Evolutionary conservation across 2,329 filamentous ascomycete species (phyloP).

Genomic region (Lasiodiplodia hormozganensis): DNA sequence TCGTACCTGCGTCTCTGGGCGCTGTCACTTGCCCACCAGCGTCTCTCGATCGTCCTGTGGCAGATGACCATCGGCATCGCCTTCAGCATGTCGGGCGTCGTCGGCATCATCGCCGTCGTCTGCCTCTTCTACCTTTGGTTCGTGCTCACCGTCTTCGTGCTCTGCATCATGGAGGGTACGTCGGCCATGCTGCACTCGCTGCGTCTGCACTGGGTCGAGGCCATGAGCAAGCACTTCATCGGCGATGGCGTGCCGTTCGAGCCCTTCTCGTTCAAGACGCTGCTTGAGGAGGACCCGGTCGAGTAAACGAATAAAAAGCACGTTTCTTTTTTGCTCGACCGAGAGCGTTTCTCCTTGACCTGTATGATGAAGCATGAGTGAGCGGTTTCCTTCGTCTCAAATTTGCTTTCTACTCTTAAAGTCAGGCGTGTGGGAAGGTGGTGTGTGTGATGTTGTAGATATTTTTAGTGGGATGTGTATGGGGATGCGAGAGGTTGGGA

Average conservation of each 20-base stretch:
- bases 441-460: neutral
- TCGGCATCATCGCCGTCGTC: conserved; percentile 82
- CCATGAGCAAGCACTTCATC: conserved; percentile 96
- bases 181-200: conserved; percentile 94
- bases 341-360: neutral
- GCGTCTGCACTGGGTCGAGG: conserved; percentile 94
- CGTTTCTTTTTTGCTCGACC: neutral
- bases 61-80: conserved; percentile 88
- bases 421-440: neutral
- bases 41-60: conserved; percentile 96
- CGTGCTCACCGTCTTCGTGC: conserved; percentile 76
- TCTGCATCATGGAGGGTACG: conserved; percentile 95
- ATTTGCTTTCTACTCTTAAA: neutral
- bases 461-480: neutral
- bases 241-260: conserved; percentile 85
- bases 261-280: conserved; percentile 84
- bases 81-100: conserved; percentile 69
- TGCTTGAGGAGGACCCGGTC: conserved; percentile 78
- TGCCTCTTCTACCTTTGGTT: conserved; percentile 90
- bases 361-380: neutral
- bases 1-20: conserved; percentile 99
- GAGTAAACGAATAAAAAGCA: conserved; percentile 42
- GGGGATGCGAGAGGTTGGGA: no score
- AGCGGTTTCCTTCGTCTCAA: neutral
- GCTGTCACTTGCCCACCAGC: conserved; percentile 94